phyloP scores from a whole-genome alignment of 2,329 filamentous ascomycete species.

The Seiridium unicorne region DNA sequence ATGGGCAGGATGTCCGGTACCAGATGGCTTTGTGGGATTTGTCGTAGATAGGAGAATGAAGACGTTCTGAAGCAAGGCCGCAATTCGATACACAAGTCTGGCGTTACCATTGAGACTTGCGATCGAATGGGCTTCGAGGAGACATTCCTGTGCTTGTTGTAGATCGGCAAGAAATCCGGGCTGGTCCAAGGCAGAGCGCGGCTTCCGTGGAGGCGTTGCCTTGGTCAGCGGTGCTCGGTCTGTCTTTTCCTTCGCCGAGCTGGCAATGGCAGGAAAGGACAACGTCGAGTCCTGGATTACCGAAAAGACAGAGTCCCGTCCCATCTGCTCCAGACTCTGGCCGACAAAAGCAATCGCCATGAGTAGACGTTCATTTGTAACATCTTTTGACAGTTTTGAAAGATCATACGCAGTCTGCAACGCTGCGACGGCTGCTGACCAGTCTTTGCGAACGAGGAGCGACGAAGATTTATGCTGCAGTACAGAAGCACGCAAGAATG shows the following conservation, averaged over 20 bases:
- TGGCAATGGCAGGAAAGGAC: slow-evolving; percentile 71
- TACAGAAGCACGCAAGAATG: slow-evolving; percentile 36
- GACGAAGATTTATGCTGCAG: slow-evolving; percentile 42
- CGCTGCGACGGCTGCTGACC: slow-evolving; percentile 54
- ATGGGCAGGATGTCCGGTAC: slow-evolving; percentile 50
- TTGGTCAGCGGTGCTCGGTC: slow-evolving; percentile 35
- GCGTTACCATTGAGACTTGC: slow-evolving; percentile 54
- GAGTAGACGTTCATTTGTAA: slow-evolving; percentile 54
- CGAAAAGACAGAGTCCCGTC: slow-evolving; percentile 79
- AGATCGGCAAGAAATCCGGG: slow-evolving; percentile 58
- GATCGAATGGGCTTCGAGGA: slow-evolving; percentile 62
- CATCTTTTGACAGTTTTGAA: slow-evolving; percentile 37
- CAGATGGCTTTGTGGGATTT: slow-evolving; percentile 42
- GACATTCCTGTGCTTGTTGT: slow-evolving; percentile 62
- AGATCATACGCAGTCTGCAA: slow-evolving; percentile 50
- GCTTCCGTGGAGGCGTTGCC: slow-evolving; percentile 33
- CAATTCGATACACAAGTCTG: slow-evolving; percentile 60
- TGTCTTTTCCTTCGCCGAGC: slow-evolving; percentile 35
- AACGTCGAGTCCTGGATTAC: slow-evolving; percentile 91
- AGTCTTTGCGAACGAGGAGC: slow-evolving; percentile 51
- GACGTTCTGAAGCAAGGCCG: slow-evolving; percentile 62
- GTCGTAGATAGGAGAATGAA: slow-evolving; percentile 66
- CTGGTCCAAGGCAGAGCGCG: slow-evolving; percentile 18
- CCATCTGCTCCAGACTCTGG: slow-evolving; percentile 70
- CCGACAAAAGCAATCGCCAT: slow-evolving; percentile 67